Conservation (phyloP, 139 green algal species). For the Pleodorina starrii region DNA sequence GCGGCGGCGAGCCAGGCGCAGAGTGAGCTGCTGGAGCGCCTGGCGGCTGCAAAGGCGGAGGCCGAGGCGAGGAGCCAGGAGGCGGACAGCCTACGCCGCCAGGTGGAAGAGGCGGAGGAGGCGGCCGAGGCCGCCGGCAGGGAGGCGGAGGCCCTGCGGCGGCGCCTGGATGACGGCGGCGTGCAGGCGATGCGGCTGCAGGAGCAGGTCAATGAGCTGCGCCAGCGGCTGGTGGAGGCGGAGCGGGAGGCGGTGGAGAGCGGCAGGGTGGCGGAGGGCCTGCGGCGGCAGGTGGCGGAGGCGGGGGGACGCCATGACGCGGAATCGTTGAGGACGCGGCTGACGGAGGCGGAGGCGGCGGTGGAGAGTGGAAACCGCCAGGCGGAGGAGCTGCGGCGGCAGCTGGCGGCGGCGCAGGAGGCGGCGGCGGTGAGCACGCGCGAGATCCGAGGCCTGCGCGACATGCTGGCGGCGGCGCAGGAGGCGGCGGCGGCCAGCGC, state of each 20-base stretch:
- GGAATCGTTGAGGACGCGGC: neutral
- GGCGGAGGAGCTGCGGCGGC: neutral
- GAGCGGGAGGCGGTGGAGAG: neutral
- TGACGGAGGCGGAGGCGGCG: neutral
- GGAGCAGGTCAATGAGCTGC: conserved; percentile 3
- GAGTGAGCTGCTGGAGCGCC: neutral
- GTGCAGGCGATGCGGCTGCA: neutral
- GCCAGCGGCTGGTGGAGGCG: neutral
- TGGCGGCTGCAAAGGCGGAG: neutral
- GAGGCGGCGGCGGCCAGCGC: neutral
- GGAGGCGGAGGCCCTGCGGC: neutral
- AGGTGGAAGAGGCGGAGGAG: neutral
- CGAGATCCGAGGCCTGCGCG: no score
- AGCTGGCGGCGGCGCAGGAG: neutral
- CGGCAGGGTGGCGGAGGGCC: neutral
- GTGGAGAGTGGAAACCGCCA: neutral
- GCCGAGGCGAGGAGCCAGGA: neutral
- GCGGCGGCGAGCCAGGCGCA: neutral
- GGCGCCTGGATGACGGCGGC: neutral
- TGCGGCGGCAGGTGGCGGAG: neutral
- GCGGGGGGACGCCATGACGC: neutral
- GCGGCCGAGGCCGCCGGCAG: neutral
- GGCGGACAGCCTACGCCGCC: neutral
- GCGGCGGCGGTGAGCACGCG: no score
- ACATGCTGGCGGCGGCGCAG: neutral